These are phyloP conservation scores for Dryas drummondii DNA, from an alignment of 306 rosid genomes.

Conservation along the genomic window DNA sequence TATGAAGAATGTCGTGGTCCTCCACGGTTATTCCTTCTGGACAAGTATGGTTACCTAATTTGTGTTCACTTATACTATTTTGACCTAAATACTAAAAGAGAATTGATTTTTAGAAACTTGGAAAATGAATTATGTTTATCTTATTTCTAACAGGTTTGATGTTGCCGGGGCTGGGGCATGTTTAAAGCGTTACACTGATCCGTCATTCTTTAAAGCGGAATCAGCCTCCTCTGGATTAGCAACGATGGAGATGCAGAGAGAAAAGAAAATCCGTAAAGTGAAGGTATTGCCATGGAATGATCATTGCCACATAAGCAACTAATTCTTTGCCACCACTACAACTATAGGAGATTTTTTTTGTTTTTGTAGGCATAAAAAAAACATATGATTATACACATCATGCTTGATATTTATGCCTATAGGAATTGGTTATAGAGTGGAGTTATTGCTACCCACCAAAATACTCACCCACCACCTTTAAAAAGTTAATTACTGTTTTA, in stretches of 20 bases:
- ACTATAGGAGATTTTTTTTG: background rate
- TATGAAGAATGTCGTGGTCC: slow-evolving; percentile 95
- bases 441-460: background rate
- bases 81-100: slow-evolving; percentile 14
- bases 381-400: background rate
- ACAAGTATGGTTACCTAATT: slow-evolving; percentile 64
- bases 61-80: background rate
- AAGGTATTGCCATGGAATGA: slow-evolving; percentile 54
- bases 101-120: slow-evolving; percentile 23
- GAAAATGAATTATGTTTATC: slow-evolving; percentile 14
- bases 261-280: slow-evolving; percentile 58
- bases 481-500: background rate
- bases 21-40: slow-evolving; percentile 85
- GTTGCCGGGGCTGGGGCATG: slow-evolving; percentile 98
- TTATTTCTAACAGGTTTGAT: slow-evolving; percentile 73
- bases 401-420: background rate
- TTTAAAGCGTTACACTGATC: slow-evolving; percentile 93
- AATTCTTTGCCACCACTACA: background rate
- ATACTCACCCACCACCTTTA: too few relatives aligned
- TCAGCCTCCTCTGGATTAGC: slow-evolving; percentile 35
- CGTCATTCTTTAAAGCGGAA: slow-evolving; percentile 77
- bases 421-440: background rate
- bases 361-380: background rate
- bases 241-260: slow-evolving; percentile 50
- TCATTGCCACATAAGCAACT: background rate